Percentiles rank a stretch among this genome's conserved stretches.
Conservation (phyloP, 345 rosid species). For the Syzygium aromaticum region DNA sequence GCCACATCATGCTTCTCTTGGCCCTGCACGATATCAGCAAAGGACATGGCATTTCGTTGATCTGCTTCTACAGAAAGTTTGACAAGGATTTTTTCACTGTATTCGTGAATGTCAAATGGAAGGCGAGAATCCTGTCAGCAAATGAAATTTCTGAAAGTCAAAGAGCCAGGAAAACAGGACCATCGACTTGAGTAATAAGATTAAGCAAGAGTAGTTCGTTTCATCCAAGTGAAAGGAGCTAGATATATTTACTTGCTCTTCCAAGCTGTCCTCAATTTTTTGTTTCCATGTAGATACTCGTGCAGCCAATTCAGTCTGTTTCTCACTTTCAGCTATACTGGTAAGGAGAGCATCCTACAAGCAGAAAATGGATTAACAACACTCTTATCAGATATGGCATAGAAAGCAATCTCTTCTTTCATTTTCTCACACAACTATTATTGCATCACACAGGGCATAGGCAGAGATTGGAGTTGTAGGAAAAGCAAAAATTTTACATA, state of each 20-base stretch:
- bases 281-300: slow-evolving; percentile 94
- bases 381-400: background rate
- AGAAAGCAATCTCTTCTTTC: background rate
- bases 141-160: background rate
- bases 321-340: slow-evolving; percentile 87
- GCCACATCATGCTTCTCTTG: slow-evolving; percentile 86
- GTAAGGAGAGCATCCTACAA: slow-evolving; percentile 89
- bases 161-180: background rate
- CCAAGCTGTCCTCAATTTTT: slow-evolving; percentile 83
- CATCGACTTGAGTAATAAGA: background rate
- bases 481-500: background rate
- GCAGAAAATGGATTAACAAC: background rate
- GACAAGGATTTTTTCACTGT: slow-evolving; percentile 55
- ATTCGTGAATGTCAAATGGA: slow-evolving; percentile 90
- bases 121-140: slow-evolving; percentile 65
- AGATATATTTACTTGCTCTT: slow-evolving; percentile 60
- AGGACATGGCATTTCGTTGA: slow-evolving; percentile 26
- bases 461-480: background rate
- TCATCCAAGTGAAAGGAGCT: background rate
- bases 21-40: slow-evolving; percentile 57
- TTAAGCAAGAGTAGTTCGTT: background rate
- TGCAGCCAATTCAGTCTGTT: slow-evolving; percentile 84
- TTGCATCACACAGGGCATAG: background rate
- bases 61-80: slow-evolving; percentile 46
- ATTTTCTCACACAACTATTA: background rate